Evolutionary conservation across 768 basidiomycete species (phyloP).

Genomic region (Galerina sulciceps): DNA sequence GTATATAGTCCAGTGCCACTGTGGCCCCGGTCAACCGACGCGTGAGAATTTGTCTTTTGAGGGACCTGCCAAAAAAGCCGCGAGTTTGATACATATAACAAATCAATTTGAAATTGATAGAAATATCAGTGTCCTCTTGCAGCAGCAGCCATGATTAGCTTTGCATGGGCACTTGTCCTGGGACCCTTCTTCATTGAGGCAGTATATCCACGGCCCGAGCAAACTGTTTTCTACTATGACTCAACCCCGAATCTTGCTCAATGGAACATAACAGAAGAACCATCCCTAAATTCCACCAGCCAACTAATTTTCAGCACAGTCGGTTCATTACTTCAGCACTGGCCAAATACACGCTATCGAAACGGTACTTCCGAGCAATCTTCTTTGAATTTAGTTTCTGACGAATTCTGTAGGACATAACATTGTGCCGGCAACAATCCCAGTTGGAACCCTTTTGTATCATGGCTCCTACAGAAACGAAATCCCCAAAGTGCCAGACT

Average conservation of each 20-base stretch:
- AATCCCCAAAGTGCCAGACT: constrained; percentile 35
- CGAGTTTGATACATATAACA: no score
- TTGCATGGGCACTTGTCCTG: background rate
- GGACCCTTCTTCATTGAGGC: background rate
- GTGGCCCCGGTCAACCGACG: no score
- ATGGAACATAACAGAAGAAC: constrained; percentile 14
- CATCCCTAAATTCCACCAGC: constrained; percentile 27
- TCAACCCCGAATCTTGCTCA: background rate
- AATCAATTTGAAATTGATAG: no score
- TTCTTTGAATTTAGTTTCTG: background rate
- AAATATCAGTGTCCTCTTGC: background rate
- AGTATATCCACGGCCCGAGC: background rate
- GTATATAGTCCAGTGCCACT: no score
- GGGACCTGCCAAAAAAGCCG: no score
- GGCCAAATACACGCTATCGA: constrained; percentile 51
- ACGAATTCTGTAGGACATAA: constrained; percentile 31
- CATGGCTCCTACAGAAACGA: constrained; percentile 33
- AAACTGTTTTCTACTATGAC: background rate
- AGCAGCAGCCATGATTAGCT: background rate
- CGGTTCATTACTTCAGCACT: constrained; percentile 40
- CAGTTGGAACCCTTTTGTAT: constrained; percentile 39
- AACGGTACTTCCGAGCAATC: constrained; percentile 33
- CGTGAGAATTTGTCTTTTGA: no score
- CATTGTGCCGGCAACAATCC: constrained; percentile 37
- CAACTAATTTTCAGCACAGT: constrained; percentile 37